These are phyloP conservation scores for Phaeosphaeriaceae sp. DNA, from an alignment of 2,329 filamentous ascomycete genomes.

Conservation along the genomic window DNA sequence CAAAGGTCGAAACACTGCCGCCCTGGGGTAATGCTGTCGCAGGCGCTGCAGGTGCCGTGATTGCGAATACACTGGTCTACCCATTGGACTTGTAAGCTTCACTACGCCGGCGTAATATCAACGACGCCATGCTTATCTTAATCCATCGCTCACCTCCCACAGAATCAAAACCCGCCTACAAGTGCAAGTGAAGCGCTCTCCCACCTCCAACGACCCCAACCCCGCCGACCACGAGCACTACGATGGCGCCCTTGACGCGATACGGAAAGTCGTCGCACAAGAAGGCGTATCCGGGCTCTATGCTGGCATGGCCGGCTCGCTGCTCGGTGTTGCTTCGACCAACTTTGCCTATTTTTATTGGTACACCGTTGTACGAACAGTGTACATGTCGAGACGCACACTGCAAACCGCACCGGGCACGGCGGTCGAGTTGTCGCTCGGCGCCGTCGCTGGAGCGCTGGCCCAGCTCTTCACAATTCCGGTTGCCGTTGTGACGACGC, in stretches of 20 bases:
- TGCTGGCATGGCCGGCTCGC: slow-evolving; percentile 82
- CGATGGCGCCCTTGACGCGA: slow-evolving; percentile 84
- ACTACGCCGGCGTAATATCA: not conserved
- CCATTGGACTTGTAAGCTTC: slow-evolving; percentile 87
- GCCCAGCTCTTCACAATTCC: slow-evolving; percentile 97
- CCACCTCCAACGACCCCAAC: slow-evolving; percentile 46
- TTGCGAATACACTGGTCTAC: slow-evolving; percentile 95
- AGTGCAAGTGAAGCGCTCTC: slow-evolving; percentile 79
- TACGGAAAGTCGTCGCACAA: slow-evolving; percentile 79
- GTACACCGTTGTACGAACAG: slow-evolving; percentile 85
- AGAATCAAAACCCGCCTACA: slow-evolving; percentile 97
- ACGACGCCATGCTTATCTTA: not conserved
- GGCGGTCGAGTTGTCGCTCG: slow-evolving; percentile 80
- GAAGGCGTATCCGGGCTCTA: slow-evolving; percentile 88
- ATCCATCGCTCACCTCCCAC: slow-evolving; percentile 15
- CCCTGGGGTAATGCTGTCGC: slow-evolving; percentile 94
- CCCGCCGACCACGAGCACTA: slow-evolving; percentile 74
- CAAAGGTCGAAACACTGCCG: slow-evolving; percentile 75
- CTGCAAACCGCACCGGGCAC: slow-evolving; percentile 74
- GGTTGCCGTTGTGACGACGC: slow-evolving; percentile 91
- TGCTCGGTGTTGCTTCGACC: slow-evolving; percentile 92
- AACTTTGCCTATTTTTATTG: slow-evolving; percentile 99
- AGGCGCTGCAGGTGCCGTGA: slow-evolving; percentile 88
- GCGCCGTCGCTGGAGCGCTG: slow-evolving; percentile 85
- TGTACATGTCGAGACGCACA: slow-evolving; percentile 72